These are phyloP conservation scores for Aphanomyces stellatus DNA, from an alignment of 352 stramenopile genomes.

Conservation along the genomic window DNA sequence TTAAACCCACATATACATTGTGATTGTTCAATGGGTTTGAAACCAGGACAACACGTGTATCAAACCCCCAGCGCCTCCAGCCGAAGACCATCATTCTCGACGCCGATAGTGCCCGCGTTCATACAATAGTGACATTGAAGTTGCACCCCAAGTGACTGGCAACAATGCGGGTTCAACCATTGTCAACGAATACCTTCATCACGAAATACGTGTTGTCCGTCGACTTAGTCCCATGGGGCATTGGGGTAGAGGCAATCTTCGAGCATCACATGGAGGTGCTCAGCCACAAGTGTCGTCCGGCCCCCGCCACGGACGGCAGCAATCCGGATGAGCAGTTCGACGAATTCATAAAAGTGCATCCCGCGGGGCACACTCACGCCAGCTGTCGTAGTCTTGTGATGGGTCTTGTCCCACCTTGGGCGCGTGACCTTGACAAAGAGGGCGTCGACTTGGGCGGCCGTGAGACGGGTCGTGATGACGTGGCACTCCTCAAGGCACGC, in stretches of 20 bases:
- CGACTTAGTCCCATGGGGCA: not conserved
- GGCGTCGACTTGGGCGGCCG: not conserved
- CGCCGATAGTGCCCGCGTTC: no score
- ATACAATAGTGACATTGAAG: no score
- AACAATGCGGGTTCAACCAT: no score
- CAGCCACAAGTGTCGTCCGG: not conserved
- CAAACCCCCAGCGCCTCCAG: no score
- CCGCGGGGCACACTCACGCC: conserved; percentile 1
- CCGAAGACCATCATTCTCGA: no score
- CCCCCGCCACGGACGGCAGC: not conserved
- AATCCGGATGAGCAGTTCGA: conserved; percentile 7
- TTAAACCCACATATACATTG: no score
- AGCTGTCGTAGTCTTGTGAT: not conserved
- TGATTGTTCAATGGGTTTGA: no score
- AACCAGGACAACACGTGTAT: no score
- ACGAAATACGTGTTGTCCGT: no score
- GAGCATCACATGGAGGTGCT: not conserved
- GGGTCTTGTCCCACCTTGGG: not conserved
- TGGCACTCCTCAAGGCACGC: not conserved
- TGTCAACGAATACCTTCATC: no score
- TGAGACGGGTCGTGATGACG: conserved; percentile 8
- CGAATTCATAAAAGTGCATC: conserved; percentile 9
- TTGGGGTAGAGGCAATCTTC: conserved; percentile 3
- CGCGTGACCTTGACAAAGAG: conserved; percentile 13
- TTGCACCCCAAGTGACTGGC: no score